These are phyloP conservation scores for Sporisorium graminicola DNA, from an alignment of 1,284 basidiomycete genomes.

Conservation along the genomic window DNA sequence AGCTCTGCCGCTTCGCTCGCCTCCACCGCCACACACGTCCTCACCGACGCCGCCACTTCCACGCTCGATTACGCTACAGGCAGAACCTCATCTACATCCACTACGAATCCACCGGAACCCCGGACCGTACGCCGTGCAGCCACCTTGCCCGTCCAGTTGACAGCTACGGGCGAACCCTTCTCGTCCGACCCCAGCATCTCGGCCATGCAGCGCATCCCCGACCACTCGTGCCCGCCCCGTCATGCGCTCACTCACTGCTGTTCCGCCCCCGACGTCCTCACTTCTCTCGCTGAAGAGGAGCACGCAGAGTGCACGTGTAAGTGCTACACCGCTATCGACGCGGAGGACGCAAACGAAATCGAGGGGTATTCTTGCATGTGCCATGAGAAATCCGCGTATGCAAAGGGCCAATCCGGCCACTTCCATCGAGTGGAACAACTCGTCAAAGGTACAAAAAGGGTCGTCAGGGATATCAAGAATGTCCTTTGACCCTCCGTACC, in stretches of 20 bases:
- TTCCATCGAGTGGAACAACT: constrained; percentile 48
- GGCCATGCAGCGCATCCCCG: constrained; percentile 50
- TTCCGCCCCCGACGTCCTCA: constrained; percentile 20
- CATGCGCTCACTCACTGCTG: constrained; percentile 22
- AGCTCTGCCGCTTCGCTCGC: constrained; percentile 1
- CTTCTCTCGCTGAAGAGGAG: neutral
- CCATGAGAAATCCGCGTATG: constrained; percentile 4
- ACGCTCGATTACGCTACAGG: neutral
- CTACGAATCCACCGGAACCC: neutral
- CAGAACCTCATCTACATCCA: neutral
- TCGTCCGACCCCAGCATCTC: constrained; percentile 37
- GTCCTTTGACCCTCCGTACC: constrained; percentile 14
- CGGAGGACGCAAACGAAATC: too few species aligned
- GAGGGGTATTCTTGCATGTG: neutral
- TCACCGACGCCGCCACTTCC: neutral
- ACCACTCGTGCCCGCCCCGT: constrained; percentile 18
- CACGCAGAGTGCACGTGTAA: constrained; percentile 12
- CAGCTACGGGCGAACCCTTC: constrained; percentile 33
- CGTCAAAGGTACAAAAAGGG: constrained; percentile 42
- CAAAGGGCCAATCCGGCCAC: constrained; percentile 23
- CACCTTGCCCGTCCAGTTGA: constrained; percentile 27
- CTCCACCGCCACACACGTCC: constrained; percentile 3
- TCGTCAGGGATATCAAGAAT: constrained; percentile 46
- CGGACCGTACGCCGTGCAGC: constrained; percentile 1
- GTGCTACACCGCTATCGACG: neutral